These are phyloP conservation scores for Fusarium sarcochroum DNA, from an alignment of 2,329 filamentous ascomycete species.

Conservation along the genomic window DNA sequence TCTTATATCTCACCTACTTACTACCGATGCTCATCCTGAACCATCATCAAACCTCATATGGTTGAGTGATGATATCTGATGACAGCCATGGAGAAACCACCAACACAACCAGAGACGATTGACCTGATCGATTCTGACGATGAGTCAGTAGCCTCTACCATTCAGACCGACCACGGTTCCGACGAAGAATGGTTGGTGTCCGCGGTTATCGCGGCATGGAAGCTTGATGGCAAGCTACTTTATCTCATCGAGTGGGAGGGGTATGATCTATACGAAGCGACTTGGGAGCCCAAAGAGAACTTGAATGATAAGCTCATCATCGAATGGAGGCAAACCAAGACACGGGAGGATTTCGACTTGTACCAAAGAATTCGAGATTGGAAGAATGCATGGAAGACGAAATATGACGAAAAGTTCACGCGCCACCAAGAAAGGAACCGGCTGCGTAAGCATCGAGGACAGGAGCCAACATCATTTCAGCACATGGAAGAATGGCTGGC, in stretches of 20 bases:
- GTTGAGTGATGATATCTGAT: not conserved
- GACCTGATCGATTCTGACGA: slow-evolving; percentile 45
- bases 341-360: slow-evolving; percentile 52
- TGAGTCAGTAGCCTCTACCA: slow-evolving; percentile 54
- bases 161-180: slow-evolving; percentile 52
- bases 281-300: slow-evolving; percentile 66
- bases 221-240: slow-evolving; percentile 42
- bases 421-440: slow-evolving; percentile 61
- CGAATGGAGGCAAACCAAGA: slow-evolving; percentile 61
- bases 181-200: slow-evolving; percentile 66
- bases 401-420: slow-evolving; percentile 49
- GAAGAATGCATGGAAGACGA: slow-evolving; percentile 51
- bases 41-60: not conserved
- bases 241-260: slow-evolving; percentile 58
- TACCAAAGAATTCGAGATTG: slow-evolving; percentile 58
- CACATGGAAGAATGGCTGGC: slow-evolving; percentile 43
- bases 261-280: slow-evolving; percentile 53
- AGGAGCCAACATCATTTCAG: slow-evolving; percentile 46
- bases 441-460: slow-evolving; percentile 58
- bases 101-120: not conserved
- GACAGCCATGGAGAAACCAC: not conserved
- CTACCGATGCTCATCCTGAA: not conserved
- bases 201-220: slow-evolving; percentile 64
- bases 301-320: slow-evolving; percentile 57
- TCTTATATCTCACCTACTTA: not conserved